Percentiles rank a stretch among this genome's conserved stretches.
These are phyloP conservation scores for Talaromyces sp. DNA, from an alignment of 2,329 filamentous ascomycete species.

Conservation along the genomic window DNA sequence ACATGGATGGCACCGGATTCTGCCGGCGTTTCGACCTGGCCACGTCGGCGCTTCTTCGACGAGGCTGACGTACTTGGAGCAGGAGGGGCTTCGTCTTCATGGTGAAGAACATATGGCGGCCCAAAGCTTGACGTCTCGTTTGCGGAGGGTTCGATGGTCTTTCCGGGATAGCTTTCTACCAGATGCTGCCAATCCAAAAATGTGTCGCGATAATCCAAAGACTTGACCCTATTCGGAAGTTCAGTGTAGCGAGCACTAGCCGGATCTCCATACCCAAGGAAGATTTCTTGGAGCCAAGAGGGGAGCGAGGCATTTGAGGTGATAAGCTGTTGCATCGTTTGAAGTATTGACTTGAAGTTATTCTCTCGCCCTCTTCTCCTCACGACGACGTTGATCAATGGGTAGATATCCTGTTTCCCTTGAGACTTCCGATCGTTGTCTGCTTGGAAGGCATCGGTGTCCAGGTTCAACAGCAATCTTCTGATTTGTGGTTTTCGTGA, in stretches of 20 bases:
- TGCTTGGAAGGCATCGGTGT: constrained; percentile 68
- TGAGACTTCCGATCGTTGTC: constrained; percentile 63
- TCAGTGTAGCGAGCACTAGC: constrained; percentile 81
- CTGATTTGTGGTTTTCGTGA: constrained; percentile 55
- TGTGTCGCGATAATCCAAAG: constrained; percentile 86
- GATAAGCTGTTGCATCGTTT: constrained; percentile 82
- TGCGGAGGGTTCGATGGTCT: constrained; percentile 72
- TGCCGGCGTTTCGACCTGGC: constrained; percentile 61
- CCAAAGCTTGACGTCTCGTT: constrained; percentile 68
- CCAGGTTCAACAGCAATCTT: constrained; percentile 74
- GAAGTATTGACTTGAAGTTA: constrained; percentile 90
- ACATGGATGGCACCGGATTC: constrained; percentile 68
- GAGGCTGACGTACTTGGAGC: constrained; percentile 53
- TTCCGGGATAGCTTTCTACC: constrained; percentile 81
- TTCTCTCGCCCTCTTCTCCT: constrained; percentile 84
- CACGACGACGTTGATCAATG: constrained; percentile 77
- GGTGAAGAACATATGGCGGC: constrained; percentile 82
- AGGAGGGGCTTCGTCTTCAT: constrained; percentile 48
- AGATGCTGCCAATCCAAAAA: constrained; percentile 96
- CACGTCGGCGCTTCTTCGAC: constrained; percentile 83
- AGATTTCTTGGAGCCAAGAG: constrained; percentile 92
- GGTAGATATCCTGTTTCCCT: constrained; percentile 75
- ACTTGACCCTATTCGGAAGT: constrained; percentile 69
- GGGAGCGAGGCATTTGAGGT: constrained; percentile 81
- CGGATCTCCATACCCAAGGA: constrained; percentile 94